Percentiles rank a stretch among this genome's conserved stretches.
These are phyloP conservation scores for Pseudocercospora cruenta DNA, from an alignment of 2,329 filamentous ascomycete species.

Conservation along the genomic window DNA sequence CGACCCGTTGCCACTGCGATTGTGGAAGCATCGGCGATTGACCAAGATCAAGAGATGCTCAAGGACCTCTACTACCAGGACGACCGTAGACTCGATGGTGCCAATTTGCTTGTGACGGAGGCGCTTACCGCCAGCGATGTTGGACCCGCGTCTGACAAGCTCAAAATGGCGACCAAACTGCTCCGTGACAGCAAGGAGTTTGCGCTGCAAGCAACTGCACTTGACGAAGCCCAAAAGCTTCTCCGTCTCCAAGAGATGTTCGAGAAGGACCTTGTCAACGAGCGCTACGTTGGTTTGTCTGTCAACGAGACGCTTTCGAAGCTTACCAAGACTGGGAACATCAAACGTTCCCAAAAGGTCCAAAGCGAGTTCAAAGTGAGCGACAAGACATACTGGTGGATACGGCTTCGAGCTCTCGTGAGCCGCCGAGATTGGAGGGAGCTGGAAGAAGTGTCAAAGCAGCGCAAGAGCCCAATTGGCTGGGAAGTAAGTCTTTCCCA, in stretches of 20 bases:
- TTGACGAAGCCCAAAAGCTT: constrained; percentile 80
- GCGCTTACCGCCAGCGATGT: constrained; percentile 73
- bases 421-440: constrained; percentile 90
- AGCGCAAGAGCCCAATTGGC: constrained; percentile 85
- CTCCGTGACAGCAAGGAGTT: constrained; percentile 82
- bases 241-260: constrained; percentile 84
- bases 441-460: constrained; percentile 80
- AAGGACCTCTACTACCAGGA: constrained; percentile 99
- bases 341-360: constrained; percentile 82
- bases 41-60: constrained; percentile 78
- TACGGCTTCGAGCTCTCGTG: constrained; percentile 82
- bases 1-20: constrained; percentile 85
- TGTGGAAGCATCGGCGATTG: constrained; percentile 79
- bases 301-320: constrained; percentile 93
- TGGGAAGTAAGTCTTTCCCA: too few relatives aligned
- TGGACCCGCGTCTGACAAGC: constrained; percentile 76
- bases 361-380: constrained; percentile 90
- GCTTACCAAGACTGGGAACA: constrained; percentile 78
- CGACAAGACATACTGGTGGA: constrained; percentile 89
- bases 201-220: constrained; percentile 69
- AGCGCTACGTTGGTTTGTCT: constrained; percentile 74
- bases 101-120: constrained; percentile 83
- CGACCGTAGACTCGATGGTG: constrained; percentile 84
- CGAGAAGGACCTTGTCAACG: constrained; percentile 72
- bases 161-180: constrained; percentile 82